These are phyloP conservation scores for Microdochium paspali DNA, from an alignment of 2,329 filamentous ascomycete genomes.

Conservation along the genomic window DNA sequence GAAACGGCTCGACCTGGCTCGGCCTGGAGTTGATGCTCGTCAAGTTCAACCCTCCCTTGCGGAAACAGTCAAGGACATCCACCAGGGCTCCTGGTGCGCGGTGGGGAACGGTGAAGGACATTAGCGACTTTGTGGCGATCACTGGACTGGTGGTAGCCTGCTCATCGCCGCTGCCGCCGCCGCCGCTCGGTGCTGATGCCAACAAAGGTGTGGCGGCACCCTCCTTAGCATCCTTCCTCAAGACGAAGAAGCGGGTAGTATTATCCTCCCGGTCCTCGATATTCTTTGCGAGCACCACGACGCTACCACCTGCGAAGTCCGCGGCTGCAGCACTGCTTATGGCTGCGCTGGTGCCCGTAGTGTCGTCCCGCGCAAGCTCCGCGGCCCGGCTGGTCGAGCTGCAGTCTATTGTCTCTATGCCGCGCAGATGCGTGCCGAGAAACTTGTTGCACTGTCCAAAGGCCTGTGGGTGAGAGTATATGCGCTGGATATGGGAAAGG, in stretches of 20 bases:
- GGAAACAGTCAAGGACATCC: conserved; percentile 71
- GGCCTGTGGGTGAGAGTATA: conserved; percentile 93
- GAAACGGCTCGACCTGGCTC: conserved; percentile 52
- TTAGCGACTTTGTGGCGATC: conserved; percentile 53
- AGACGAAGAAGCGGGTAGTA: conserved; percentile 68
- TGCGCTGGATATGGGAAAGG: conserved; percentile 55
- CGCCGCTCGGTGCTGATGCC: background rate
- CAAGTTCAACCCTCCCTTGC: conserved; percentile 62
- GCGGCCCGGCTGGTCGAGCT: conserved; percentile 77
- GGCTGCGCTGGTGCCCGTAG: conserved; percentile 57
- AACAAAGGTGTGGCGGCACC: background rate
- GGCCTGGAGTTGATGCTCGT: conserved; percentile 87
- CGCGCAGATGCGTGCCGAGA: conserved; percentile 58
- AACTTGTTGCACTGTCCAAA: conserved; percentile 85
- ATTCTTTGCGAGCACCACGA: conserved; percentile 56
- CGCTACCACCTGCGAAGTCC: conserved; percentile 53
- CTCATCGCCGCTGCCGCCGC: conserved; percentile 10
- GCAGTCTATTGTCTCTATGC: conserved; percentile 72
- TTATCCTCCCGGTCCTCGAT: conserved; percentile 72
- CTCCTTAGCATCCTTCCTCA: conserved; percentile 26
- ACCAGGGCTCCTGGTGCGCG: conserved; percentile 72
- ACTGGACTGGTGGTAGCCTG: background rate
- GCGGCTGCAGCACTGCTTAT: conserved; percentile 72
- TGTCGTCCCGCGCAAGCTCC: conserved; percentile 57
- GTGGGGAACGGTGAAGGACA: conserved; percentile 79